Evolutionary conservation across 768 basidiomycete species (phyloP).

Genomic region (Strobilomyces echinocephalus): DNA sequence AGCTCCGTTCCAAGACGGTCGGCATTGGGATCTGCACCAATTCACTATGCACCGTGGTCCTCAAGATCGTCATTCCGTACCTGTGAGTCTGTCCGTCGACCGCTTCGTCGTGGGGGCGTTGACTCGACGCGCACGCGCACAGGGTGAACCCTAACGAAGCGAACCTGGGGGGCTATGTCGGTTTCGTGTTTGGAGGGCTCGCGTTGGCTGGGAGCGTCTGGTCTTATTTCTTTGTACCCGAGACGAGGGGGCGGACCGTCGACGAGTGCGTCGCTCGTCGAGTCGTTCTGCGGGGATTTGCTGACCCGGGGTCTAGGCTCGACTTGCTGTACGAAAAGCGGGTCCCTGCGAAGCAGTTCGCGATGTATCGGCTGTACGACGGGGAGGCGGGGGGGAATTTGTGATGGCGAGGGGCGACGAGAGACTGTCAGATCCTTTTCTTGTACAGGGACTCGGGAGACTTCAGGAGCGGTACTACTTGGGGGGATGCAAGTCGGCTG

Average conservation of each 20-base stretch:
- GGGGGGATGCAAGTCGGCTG: too few species aligned
- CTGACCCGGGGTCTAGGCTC: conserved; percentile 14
- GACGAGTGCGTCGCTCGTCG: conserved; percentile 28
- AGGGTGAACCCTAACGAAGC: conserved; percentile 19
- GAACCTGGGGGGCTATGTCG: too few species aligned
- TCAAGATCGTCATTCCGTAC: conserved; percentile 26
- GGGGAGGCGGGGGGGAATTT: too few species aligned
- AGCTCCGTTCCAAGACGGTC: conserved; percentile 29
- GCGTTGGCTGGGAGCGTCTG: conserved; percentile 11
- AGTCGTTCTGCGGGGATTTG: too few species aligned
- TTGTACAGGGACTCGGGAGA: too few species aligned
- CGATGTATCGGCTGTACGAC: conserved; percentile 9
- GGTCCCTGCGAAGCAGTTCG: conserved; percentile 9
- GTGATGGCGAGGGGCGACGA: too few species aligned
- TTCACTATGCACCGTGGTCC: conserved; percentile 6
- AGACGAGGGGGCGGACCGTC: conserved; percentile 19
- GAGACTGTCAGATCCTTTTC: too few species aligned
- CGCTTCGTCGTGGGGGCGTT: neutral
- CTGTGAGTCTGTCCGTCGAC: neutral
- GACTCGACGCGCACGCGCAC: too few species aligned
- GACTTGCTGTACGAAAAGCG: conserved; percentile 8
- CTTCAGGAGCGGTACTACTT: too few species aligned
- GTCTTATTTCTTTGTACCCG: too few species aligned
- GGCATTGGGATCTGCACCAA: conserved; percentile 13
- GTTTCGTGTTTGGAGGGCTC: conserved; percentile 25